Percentiles rank a stretch among this genome's conserved stretches.
Conservation (phyloP, 1,284 basidiomycete genomes). For the Flammula alnicola region DNA sequence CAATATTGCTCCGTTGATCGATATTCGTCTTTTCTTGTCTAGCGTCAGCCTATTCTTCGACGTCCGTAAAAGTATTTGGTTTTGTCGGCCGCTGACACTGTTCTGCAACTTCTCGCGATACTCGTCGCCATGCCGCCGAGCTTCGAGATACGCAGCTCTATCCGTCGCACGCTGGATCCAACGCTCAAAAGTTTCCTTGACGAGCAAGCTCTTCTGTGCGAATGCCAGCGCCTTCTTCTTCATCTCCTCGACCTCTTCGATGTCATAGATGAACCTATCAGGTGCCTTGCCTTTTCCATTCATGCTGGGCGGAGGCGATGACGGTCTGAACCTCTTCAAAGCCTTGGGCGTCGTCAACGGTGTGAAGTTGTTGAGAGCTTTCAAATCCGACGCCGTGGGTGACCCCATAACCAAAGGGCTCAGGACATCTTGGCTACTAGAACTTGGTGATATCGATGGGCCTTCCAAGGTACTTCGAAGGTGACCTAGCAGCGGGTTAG, state of each 20-base stretch:
- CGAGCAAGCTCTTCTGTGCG: conserved; percentile 32
- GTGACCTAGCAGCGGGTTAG: conserved; percentile 32
- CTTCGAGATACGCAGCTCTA: conserved; percentile 58
- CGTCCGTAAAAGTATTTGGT: not conserved
- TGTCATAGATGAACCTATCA: conserved; percentile 20
- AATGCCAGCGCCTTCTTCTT: conserved; percentile 46
- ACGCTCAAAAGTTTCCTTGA: conserved; percentile 40
- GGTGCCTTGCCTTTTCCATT: conserved; percentile 37
- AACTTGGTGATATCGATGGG: conserved; percentile 25
- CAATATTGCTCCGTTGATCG: conserved; percentile 22
- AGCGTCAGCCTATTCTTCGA: conserved; percentile 15
- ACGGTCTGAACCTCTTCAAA: conserved; percentile 16
- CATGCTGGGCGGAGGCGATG: conserved; percentile 5
- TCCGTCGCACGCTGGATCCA: conserved; percentile 52
- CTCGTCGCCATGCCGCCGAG: conserved; percentile 58
- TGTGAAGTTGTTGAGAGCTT: conserved; percentile 32
- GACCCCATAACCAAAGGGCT: conserved; percentile 52
- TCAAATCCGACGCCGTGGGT: conserved; percentile 29
- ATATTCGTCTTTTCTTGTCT: conserved; percentile 36
- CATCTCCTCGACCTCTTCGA: conserved; percentile 29
- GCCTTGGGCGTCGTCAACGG: conserved; percentile 26
- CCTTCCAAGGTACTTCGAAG: conserved; percentile 42
- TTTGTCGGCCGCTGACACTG: conserved; percentile 15
- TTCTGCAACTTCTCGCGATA: conserved; percentile 58
- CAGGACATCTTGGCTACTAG: conserved; percentile 41